Evolutionary conservation across 768 basidiomycete genomes (phyloP).

Genomic region (Boletus sp.): DNA sequence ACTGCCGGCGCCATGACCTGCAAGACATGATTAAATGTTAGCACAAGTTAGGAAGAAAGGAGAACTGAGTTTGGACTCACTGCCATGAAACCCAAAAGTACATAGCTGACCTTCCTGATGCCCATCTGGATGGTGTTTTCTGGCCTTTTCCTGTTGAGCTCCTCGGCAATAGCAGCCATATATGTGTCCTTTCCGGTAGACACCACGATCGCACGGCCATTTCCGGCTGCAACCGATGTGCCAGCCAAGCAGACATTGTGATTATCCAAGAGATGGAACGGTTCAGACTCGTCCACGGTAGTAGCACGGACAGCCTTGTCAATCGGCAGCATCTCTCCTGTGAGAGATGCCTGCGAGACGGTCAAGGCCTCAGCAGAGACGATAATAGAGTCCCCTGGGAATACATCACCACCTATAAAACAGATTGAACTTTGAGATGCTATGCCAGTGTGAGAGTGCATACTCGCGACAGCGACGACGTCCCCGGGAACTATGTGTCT

Average conservation of each 20-base stretch:
- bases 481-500: conserved; percentile 34
- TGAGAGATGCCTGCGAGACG: conserved; percentile 36
- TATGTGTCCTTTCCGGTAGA: conserved; percentile 35
- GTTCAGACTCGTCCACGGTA: conserved; percentile 13
- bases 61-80: conserved; percentile 12
- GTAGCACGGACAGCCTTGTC: conserved; percentile 27
- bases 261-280: conserved; percentile 32
- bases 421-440: neutral
- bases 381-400: conserved; percentile 36
- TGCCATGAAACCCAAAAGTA: conserved; percentile 31
- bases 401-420: conserved; percentile 33
- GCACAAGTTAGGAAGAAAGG: neutral
- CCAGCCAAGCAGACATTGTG: conserved; percentile 35
- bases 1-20: conserved; percentile 33
- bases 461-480: conserved; percentile 31
- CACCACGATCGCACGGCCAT: conserved; percentile 30
- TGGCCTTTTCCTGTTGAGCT: conserved; percentile 31
- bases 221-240: conserved; percentile 35
- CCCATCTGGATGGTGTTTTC: conserved; percentile 34
- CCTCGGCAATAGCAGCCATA: conserved; percentile 35
- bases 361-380: conserved; percentile 34
- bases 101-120: conserved; percentile 35
- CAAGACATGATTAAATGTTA: neutral
- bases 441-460: neutral
- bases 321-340: conserved; percentile 36